A percentile compares a stretch with the other conserved stretches of the same genome.
Conservation (phyloP, 768 basidiomycete species). For the Psilocybe cubensis region DNA sequence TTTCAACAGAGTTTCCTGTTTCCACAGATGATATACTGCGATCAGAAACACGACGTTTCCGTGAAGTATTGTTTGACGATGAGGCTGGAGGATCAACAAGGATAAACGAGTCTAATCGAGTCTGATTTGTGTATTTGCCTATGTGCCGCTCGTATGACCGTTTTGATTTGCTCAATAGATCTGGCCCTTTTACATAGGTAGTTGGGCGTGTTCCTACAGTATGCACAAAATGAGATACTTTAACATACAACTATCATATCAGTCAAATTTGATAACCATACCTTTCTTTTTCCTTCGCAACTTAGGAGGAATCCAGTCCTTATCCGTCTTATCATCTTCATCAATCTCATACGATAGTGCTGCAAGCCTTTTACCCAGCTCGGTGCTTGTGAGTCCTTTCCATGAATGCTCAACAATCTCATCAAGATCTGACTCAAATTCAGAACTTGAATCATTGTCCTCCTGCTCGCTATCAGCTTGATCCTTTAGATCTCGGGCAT, state of each 20-base stretch:
- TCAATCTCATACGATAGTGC: neutral
- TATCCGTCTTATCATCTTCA: neutral
- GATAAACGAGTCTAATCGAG: neutral
- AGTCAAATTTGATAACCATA: too few species aligned
- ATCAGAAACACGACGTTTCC: neutral
- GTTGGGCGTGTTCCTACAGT: neutral
- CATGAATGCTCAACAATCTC: constrained; percentile 14
- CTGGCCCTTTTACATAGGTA: neutral
- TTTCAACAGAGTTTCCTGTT: neutral
- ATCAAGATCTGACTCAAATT: constrained; percentile 5
- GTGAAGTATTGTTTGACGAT: neutral
- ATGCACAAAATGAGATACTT: neutral
- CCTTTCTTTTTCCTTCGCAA: neutral
- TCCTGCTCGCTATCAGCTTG: constrained; percentile 13
- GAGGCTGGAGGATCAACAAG: too few species aligned
- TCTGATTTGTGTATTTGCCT: neutral
- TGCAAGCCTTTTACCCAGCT: constrained; percentile 4
- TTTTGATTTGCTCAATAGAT: neutral
- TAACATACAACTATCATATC: neutral
- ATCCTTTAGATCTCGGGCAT: neutral
- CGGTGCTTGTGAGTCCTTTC: constrained; percentile 9
- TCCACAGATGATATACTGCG: constrained; percentile 1
- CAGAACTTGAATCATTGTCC: neutral
- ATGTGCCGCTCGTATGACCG: neutral
- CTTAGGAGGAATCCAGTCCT: neutral